A percentile compares a stretch with the other conserved stretches of the same genome.
These are phyloP conservation scores for Aspergillus texensis DNA, from an alignment of 2,329 filamentous ascomycete genomes.

Conservation along the genomic window DNA sequence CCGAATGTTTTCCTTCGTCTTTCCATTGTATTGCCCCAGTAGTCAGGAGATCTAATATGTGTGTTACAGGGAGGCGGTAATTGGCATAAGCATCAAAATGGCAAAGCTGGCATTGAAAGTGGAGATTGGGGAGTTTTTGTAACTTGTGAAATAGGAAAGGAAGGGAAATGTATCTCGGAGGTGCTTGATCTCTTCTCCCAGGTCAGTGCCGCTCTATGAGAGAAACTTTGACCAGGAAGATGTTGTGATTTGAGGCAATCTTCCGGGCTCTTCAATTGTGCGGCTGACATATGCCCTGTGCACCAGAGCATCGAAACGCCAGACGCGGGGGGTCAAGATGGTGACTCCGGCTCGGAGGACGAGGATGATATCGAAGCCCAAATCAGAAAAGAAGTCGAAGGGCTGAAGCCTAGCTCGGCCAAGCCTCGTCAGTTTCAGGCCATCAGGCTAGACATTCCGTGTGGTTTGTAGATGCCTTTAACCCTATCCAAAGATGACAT, in stretches of 20 bases:
- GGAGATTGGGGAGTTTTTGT: conserved; percentile 66
- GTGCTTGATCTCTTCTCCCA: conserved; percentile 60
- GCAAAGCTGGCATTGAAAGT: conserved; percentile 36
- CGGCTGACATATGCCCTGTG: conserved; percentile 9
- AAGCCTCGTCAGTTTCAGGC: conserved; percentile 53
- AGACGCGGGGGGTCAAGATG: conserved; percentile 24
- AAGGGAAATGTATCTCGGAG: conserved; percentile 62
- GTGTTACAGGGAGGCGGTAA: conserved; percentile 30
- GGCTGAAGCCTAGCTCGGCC: conserved; percentile 52
- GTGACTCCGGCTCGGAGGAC: conserved; percentile 35
- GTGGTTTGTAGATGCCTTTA: conserved; percentile 31
- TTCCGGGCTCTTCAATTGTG: background rate
- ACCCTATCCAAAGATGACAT: conserved; percentile 46
- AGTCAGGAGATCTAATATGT: conserved; percentile 8
- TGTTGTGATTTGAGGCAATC: background rate
- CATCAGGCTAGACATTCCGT: conserved; percentile 57
- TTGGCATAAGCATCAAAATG: conserved; percentile 32
- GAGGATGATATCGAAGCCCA: conserved; percentile 62
- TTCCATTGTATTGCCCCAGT: background rate
- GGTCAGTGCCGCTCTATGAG: conserved; percentile 39
- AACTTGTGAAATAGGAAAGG: conserved; percentile 64
- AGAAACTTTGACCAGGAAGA: background rate
- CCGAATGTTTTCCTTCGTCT: background rate
- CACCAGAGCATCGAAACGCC: conserved; percentile 22
- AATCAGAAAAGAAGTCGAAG: conserved; percentile 60